Percentiles rank a stretch among this genome's conserved stretches.
Evolutionary conservation across 2,329 filamentous ascomycete species (phyloP).

Genomic region (Leptosphaerulina australis): DNA sequence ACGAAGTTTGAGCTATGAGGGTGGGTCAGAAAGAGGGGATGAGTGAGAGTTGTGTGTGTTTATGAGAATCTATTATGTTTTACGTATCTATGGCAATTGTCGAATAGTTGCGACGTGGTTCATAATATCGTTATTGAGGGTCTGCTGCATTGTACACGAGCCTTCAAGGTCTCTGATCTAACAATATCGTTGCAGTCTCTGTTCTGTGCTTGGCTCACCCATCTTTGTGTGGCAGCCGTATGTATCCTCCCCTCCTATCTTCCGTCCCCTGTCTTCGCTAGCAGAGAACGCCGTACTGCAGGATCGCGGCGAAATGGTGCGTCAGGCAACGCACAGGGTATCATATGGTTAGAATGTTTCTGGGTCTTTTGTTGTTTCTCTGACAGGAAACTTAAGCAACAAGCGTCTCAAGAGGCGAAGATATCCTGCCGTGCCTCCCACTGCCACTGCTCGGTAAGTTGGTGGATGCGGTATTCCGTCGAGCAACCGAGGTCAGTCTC

Average conservation of each 20-base stretch:
- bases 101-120: neutral
- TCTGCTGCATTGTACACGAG: conserved; percentile 18
- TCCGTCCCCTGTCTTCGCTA: neutral
- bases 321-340: conserved; percentile 12
- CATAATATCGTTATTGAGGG: conserved; percentile 11
- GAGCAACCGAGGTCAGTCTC: conserved; percentile 69
- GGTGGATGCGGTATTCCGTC: conserved; percentile 65
- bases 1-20: neutral
- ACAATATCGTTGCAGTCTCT: conserved; percentile 19
- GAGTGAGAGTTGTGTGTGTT: neutral
- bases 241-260: conserved; percentile 9
- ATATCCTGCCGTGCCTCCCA: conserved; percentile 38
- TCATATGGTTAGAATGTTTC: conserved; percentile 10
- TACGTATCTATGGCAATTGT: conserved; percentile 3
- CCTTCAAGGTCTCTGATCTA: conserved; percentile 2
- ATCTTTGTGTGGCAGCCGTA: neutral
- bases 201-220: conserved; percentile 1
- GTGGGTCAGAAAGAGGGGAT: neutral
- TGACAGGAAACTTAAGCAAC: neutral
- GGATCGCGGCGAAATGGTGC: conserved; percentile 1
- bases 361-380: neutral
- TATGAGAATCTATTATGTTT: conserved; percentile 11
- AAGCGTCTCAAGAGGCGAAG: conserved; percentile 23
- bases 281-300: neutral
- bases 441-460: conserved; percentile 58